Evolutionary conservation across 192 early-diverging fungal species (phyloP), one percentile per base, ranked within the genome.

Genomic region (Jimgerdemannia flammicorona): DNA sequence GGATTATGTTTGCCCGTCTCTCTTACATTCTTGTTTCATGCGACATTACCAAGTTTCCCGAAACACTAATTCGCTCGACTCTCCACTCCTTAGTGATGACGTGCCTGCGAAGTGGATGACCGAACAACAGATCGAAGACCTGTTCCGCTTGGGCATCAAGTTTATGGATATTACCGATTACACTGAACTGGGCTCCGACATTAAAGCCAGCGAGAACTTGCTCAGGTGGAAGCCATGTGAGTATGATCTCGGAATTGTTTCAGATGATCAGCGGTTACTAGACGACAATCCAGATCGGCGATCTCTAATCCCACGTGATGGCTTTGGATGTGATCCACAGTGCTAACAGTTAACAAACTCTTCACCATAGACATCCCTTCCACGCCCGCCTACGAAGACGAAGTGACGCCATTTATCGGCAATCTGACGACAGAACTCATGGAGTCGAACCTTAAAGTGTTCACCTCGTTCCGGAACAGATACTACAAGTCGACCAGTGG

Each of bases 91-190:
- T 69, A 83, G 84, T 80, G 89, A 90, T 59, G 75, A 78, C 29
- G 77, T 84, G 44, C 77, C 78, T 29, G 80, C 91, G 44, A 83
- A 79, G 66, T 92, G 88, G 88, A 87, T 91, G 82, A 74, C 75
- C 9, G 75, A 89, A 18, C 75, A 77, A 10, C 85, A 95, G 74
- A 92, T 94, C 66, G 68, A 91, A 40, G 84, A 77, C 3, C 88
- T 98, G 71, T 84, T 91, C 70, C 88, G 91, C 18, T 79, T 81
- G 10, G 86, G 88, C 42, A 86, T 90, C 68, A 82, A 87, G 29
- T 98, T 93, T 78, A 95, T 97, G 86, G 97, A 98, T 78, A 87
- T 97, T 59, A 98, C 97, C 41, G 94, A 97, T 75, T 77, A 85
- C 65, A 79, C 83, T 71, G 86, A 86, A 42, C 76, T 89, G 11